Conservation (phyloP, 305 asterid species). For the Andrographis paniculata region DNA sequence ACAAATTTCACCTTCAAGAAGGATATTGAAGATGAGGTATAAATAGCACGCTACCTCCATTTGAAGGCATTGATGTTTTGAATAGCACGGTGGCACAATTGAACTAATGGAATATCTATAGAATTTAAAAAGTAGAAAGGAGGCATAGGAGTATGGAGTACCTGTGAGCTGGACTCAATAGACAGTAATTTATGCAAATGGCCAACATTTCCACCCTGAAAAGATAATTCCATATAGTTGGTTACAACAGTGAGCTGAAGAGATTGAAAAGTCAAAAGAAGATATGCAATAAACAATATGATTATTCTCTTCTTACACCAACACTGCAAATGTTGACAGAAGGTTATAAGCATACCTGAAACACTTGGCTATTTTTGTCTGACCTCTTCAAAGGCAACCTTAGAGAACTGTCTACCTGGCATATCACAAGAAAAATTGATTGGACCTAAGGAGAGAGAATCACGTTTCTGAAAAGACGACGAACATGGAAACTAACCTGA, state of each 20-base stretch:
- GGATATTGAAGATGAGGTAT: not conserved
- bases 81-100: no score
- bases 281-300: conserved; percentile 8
- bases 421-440: not conserved
- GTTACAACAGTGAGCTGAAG: conserved; percentile 11
- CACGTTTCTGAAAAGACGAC: not conserved
- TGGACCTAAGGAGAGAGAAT: conserved; percentile 4
- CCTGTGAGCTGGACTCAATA: conserved; percentile 99
- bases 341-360: conserved; percentile 48
- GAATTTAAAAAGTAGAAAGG: not conserved
- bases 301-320: conserved; percentile 1
- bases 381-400: conserved; percentile 48
- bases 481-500: conserved; percentile 47
- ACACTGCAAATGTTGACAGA: conserved; percentile 9
- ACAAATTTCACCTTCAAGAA: not conserved
- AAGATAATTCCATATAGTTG: conserved; percentile 21
- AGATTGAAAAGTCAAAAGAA: conserved; percentile 17
- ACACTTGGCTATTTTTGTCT: conserved; percentile 61
- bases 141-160: conserved; percentile 22
- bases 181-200: conserved; percentile 86
- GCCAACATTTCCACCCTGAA: conserved; percentile 97
- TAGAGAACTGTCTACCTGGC: conserved; percentile 70
- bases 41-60: no score
- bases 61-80: no score
- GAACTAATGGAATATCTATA: no score